Percentiles rank a stretch among this genome's conserved stretches.
Conservation (phyloP, 2,329 filamentous ascomycete genomes). For the Fusarium pseudograminearum region DNA sequence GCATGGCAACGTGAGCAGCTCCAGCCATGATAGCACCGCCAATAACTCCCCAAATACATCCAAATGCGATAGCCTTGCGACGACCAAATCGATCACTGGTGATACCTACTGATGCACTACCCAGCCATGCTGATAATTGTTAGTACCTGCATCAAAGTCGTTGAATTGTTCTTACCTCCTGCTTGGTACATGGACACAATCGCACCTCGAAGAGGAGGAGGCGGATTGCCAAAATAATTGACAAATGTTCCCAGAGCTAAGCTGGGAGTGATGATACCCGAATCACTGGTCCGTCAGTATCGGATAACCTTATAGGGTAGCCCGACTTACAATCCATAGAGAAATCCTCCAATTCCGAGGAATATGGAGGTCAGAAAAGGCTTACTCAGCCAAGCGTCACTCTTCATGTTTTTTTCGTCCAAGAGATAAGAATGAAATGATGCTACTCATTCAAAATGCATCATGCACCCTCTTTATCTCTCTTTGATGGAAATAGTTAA, state of each 20-base stretch:
- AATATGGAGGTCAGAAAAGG: slow-evolving; percentile 56
- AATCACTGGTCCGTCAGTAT: slow-evolving; percentile 49
- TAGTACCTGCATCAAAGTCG: not conserved
- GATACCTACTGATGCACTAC: slow-evolving; percentile 55
- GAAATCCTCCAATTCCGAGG: slow-evolving; percentile 56
- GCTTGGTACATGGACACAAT: slow-evolving; percentile 58
- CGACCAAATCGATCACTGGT: slow-evolving; percentile 55
- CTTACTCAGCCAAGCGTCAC: slow-evolving; percentile 52
- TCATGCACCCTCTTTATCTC: slow-evolving; percentile 20
- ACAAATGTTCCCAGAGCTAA: slow-evolving; percentile 53
- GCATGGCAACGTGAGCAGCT: slow-evolving; percentile 56
- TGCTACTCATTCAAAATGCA: not conserved
- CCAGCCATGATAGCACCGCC: slow-evolving; percentile 57
- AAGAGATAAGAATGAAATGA: not conserved
- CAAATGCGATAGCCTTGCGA: slow-evolving; percentile 56
- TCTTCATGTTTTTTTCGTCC: slow-evolving; percentile 37
- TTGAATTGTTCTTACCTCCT: slow-evolving; percentile 46
- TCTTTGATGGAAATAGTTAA: slow-evolving; percentile 23
- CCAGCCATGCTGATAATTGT: slow-evolving; percentile 52
- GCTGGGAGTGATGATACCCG: slow-evolving; percentile 57
- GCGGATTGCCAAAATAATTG: slow-evolving; percentile 52
- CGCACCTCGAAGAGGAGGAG: slow-evolving; percentile 53
- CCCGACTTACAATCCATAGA: slow-evolving; percentile 54
- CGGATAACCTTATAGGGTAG: fast-evolving
- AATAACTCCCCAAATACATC: slow-evolving; percentile 55